Conservation (phyloP, 768 basidiomycete genomes). For the Strobilomyces echinocephalus region DNA sequence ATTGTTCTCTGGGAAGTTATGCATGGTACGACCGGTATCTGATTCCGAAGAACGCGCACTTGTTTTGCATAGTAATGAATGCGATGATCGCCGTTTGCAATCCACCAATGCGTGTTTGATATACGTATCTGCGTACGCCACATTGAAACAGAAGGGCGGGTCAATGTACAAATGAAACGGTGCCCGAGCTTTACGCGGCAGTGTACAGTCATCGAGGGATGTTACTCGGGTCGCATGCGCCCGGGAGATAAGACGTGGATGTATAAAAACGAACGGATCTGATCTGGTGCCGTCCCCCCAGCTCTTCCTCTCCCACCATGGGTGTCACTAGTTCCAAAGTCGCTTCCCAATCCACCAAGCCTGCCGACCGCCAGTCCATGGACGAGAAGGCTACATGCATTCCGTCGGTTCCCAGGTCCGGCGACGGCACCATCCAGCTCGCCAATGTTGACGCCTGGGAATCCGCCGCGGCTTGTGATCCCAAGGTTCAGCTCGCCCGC, state of each 20-base stretch:
- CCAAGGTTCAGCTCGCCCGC: slow-evolving; percentile 70
- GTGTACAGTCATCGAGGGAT: not conserved
- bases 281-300: slow-evolving; percentile 10
- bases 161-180: not conserved
- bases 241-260: slow-evolving; percentile 15
- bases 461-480: slow-evolving; percentile 42
- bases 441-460: slow-evolving; percentile 68
- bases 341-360: slow-evolving; percentile 12
- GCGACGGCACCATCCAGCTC: slow-evolving; percentile 57
- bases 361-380: slow-evolving; percentile 20
- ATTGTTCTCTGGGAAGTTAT: not conserved
- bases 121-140: not conserved
- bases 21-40: not conserved
- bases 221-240: slow-evolving; percentile 10
- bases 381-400: slow-evolving; percentile 23
- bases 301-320: slow-evolving; percentile 17
- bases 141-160: not conserved
- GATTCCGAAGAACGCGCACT: not conserved
- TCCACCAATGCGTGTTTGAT: slow-evolving; percentile 1
- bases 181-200: not conserved
- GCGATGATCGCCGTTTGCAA: not conserved
- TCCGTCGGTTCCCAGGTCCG: slow-evolving; percentile 35
- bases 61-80: not conserved
- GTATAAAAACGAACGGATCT: slow-evolving; percentile 24
- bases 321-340: slow-evolving; percentile 25